These are phyloP conservation scores for Tuber microsphaerosporum DNA, from an alignment of 495 filamentous ascomycete genomes.

Conservation along the genomic window DNA sequence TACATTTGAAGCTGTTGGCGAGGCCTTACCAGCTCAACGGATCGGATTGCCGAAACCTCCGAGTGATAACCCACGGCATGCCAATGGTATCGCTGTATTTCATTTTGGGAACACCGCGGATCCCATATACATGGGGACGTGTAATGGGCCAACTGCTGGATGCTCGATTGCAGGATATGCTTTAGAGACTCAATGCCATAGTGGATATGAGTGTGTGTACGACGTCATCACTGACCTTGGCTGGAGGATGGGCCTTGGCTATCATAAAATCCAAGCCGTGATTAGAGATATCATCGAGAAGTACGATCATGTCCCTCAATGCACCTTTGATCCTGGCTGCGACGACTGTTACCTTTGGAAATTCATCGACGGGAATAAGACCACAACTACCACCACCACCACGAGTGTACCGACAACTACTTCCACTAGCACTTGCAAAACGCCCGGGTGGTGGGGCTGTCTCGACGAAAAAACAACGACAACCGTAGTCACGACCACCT, in stretches of 20 bases:
- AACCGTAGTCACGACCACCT: conserved; percentile 44
- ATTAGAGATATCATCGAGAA: conserved; percentile 76
- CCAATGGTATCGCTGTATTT: conserved; percentile 61
- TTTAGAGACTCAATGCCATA: conserved; percentile 83
- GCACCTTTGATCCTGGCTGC: conserved; percentile 65
- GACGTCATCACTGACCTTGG: conserved; percentile 84
- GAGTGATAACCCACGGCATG: conserved; percentile 55
- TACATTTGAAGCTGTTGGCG: conserved; percentile 84
- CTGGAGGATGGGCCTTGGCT: conserved; percentile 78
- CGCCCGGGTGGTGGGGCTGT: conserved; percentile 67
- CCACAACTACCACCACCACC: conserved; percentile 61
- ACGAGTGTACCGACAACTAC: conserved; percentile 48
- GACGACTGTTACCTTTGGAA: conserved; percentile 90
- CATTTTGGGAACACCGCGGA: conserved; percentile 96
- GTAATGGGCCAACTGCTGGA: conserved; percentile 76
- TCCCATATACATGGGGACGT: conserved; percentile 87
- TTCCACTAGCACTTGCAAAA: conserved; percentile 50
- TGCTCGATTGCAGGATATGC: conserved; percentile 94
- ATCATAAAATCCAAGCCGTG: conserved; percentile 76
- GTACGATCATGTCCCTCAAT: conserved; percentile 72
- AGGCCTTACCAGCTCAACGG: conserved; percentile 76
- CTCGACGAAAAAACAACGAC: conserved; percentile 51
- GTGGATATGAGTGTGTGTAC: conserved; percentile 77
- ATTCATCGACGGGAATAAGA: conserved; percentile 82
- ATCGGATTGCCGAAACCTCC: conserved; percentile 84